phyloP scores from a whole-genome alignment of 495 filamentous ascomycete species.

The Talaromyces stipitatus region DNA sequence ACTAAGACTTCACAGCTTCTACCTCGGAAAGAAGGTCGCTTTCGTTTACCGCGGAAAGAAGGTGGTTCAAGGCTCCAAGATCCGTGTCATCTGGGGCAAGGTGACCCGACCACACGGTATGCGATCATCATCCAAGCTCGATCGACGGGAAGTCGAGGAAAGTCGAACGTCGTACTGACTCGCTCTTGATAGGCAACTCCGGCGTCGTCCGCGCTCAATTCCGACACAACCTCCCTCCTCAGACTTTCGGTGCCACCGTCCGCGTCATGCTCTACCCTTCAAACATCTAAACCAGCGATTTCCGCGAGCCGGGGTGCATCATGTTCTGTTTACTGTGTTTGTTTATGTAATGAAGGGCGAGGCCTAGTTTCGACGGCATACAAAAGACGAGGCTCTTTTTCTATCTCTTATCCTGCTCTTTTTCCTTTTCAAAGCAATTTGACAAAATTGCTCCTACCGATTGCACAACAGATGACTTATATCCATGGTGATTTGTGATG shows the following conservation, averaged over 20 bases:
- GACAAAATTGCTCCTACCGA: background rate
- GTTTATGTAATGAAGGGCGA: constrained; percentile 1
- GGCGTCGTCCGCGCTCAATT: constrained; percentile 96
- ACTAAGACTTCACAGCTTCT: constrained; percentile 53
- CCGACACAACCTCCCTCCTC: constrained; percentile 85
- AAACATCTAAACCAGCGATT: constrained; percentile 4
- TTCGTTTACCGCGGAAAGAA: constrained; percentile 92
- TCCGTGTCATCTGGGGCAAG: constrained; percentile 99
- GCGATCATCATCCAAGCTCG: constrained; percentile 15
- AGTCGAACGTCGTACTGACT: background rate
- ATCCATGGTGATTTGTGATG: background rate
- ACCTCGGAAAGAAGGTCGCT: constrained; percentile 91
- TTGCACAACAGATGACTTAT: background rate
- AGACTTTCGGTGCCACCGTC: constrained; percentile 93
- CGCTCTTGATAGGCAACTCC: constrained; percentile 63
- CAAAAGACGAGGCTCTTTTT: background rate
- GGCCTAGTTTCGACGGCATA: background rate
- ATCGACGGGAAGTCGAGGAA: background rate
- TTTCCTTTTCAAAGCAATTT: background rate
- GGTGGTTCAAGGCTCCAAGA: constrained; percentile 92
- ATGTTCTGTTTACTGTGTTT: background rate
- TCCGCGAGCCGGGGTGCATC: constrained; percentile 1
- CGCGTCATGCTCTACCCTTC: constrained; percentile 98
- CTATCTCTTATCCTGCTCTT: background rate
- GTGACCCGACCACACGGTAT: constrained; percentile 89